These are phyloP conservation scores for Eucalyptus albens DNA, from an alignment of 345 rosid species.

Conservation along the genomic window DNA sequence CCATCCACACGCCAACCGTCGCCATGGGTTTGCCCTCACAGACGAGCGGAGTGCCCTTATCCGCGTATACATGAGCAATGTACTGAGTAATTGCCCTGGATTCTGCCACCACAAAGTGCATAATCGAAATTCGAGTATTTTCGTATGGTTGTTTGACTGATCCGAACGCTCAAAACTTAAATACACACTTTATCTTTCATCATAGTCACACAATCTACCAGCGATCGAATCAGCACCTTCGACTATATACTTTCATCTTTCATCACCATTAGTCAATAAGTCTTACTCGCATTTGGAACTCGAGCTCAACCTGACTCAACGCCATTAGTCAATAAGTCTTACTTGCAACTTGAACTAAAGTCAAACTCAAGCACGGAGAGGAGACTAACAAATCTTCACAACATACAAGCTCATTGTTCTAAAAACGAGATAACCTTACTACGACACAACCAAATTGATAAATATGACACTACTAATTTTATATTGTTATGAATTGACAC, in stretches of 20 bases:
- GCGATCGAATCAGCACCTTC: not conserved
- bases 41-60: constrained; percentile 47
- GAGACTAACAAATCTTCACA: not conserved
- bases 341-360: not conserved
- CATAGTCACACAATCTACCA: not conserved
- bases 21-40: constrained; percentile 15
- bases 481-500: not conserved
- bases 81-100: constrained; percentile 72
- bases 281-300: not conserved
- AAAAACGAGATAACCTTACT: not conserved
- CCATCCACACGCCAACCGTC: constrained; percentile 33
- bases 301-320: not conserved
- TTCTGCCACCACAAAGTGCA: constrained; percentile 21
- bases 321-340: not conserved
- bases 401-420: not conserved
- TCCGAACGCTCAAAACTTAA: not conserved
- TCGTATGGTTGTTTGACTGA: not conserved
- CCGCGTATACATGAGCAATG: constrained; percentile 25
- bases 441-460: not conserved
- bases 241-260: not conserved
- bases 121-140: not conserved
- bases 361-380: not conserved
- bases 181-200: not conserved
- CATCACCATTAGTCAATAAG: too few species aligned
- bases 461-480: not conserved